Conservation (phyloP, 306 rosid species). For the Casuarina cunninghamiana region DNA sequence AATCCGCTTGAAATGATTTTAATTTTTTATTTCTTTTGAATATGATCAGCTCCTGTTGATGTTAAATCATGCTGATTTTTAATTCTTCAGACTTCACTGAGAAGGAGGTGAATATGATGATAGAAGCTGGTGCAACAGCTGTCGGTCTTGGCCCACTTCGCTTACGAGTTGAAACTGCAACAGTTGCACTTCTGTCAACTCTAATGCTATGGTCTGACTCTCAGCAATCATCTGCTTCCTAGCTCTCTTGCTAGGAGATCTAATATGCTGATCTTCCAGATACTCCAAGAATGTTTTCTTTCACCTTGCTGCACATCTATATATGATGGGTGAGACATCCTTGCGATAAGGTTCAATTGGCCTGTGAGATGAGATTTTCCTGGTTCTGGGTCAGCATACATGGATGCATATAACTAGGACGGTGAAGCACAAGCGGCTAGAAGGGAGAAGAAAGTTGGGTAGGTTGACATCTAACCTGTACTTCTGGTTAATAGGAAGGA, state of each 20-base stretch:
- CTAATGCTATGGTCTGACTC: constrained; percentile 87
- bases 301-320: background rate
- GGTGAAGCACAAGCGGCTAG: background rate
- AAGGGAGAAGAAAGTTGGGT: background rate
- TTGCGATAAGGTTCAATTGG: background rate
- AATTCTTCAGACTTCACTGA: constrained; percentile 69
- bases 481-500: background rate
- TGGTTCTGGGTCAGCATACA: background rate
- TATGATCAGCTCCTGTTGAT: constrained; percentile 8
- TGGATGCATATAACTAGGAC: background rate
- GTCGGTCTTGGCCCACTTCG: constrained; percentile 89
- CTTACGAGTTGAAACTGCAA: constrained; percentile 90
- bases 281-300: background rate
- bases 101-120: constrained; percentile 63
- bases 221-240: constrained; percentile 28
- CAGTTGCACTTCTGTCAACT: constrained; percentile 74
- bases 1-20: background rate
- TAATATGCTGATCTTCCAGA: constrained; percentile 18
- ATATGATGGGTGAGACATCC: constrained; percentile 10
- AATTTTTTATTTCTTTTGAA: constrained; percentile 7
- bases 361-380: background rate
- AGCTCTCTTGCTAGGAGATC: constrained; percentile 32
- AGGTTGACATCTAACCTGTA: background rate
- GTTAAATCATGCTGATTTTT: constrained; percentile 21
- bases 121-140: constrained; percentile 71